A percentile compares a stretch with the other conserved stretches of the same genome.
Evolutionary conservation across 2,329 filamentous ascomycete genomes (phyloP).

Genomic region (Fusarium compactum): DNA sequence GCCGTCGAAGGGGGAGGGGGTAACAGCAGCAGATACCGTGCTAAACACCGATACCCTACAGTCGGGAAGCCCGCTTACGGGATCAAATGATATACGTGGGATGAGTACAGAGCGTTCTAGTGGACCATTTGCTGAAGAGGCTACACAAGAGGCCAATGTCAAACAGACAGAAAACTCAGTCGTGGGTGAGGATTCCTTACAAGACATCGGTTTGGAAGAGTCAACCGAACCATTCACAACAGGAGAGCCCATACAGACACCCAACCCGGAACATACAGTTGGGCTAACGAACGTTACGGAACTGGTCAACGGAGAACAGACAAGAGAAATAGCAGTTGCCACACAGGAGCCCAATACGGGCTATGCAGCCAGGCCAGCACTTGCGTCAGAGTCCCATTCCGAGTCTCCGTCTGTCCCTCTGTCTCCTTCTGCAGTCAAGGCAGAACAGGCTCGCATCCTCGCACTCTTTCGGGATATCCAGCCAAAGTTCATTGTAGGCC

Average conservation of each 20-base stretch:
- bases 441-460: constrained; percentile 70
- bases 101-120: not conserved
- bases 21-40: not conserved
- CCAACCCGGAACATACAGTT: not conserved
- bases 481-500: constrained; percentile 68
- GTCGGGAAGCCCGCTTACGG: constrained; percentile 15
- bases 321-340: not conserved
- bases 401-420: constrained; percentile 26
- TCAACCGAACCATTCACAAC: not conserved
- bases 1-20: not conserved
- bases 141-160: not conserved
- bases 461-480: constrained; percentile 67
- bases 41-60: not conserved
- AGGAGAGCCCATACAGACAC: not conserved
- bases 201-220: not conserved
- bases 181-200: not conserved
- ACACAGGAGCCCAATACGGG: not conserved
- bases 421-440: constrained; percentile 62
- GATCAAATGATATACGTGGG: not conserved
- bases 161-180: not conserved
- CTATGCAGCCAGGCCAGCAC: not conserved
- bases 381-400: constrained; percentile 15
- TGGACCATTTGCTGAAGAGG: not conserved
- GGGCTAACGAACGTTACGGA: not conserved
- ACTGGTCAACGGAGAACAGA: not conserved